Conservation (phyloP, 257 asterid species). For the Coffea eugenioides region DNA sequence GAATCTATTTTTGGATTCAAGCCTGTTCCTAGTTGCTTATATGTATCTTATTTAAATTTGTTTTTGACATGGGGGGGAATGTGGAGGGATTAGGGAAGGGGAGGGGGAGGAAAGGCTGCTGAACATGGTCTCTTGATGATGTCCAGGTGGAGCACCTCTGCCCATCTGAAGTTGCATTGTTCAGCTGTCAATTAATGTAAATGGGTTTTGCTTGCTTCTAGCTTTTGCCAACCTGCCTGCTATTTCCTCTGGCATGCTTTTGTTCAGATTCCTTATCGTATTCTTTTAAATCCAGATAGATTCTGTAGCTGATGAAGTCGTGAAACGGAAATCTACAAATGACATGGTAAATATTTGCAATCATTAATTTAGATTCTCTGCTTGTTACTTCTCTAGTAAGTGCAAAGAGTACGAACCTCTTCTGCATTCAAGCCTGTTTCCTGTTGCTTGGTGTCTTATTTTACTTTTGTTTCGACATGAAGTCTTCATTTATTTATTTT, state of each 20-base stretch:
- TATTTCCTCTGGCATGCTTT: neutral
- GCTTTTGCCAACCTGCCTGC: neutral
- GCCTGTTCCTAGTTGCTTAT: neutral
- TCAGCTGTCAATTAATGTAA: neutral
- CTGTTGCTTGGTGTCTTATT: no score
- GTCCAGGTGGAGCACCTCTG: neutral
- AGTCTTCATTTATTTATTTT: no score
- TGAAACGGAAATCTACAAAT: slow-evolving; percentile 58
- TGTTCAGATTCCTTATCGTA: slow-evolving; percentile 7
- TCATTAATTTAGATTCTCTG: neutral
- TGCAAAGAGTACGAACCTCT: no score
- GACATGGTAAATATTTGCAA: slow-evolving; percentile 60
- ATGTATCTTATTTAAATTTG: neutral
- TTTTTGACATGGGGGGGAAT: neutral
- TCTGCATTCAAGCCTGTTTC: no score
- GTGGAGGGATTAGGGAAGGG: neutral
- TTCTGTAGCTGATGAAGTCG: slow-evolving; percentile 91
- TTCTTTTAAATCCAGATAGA: slow-evolving; percentile 59
- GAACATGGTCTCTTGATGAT: neutral
- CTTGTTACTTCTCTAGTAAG: neutral
- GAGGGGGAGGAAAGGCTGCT: neutral
- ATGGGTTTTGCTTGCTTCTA: slow-evolving; percentile 3
- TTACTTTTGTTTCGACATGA: no score
- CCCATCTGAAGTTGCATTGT: neutral
- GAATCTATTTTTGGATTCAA: no score